Evolutionary conservation across 495 filamentous ascomycete genomes (phyloP).

Genomic region (Penicillium goetzii): DNA sequence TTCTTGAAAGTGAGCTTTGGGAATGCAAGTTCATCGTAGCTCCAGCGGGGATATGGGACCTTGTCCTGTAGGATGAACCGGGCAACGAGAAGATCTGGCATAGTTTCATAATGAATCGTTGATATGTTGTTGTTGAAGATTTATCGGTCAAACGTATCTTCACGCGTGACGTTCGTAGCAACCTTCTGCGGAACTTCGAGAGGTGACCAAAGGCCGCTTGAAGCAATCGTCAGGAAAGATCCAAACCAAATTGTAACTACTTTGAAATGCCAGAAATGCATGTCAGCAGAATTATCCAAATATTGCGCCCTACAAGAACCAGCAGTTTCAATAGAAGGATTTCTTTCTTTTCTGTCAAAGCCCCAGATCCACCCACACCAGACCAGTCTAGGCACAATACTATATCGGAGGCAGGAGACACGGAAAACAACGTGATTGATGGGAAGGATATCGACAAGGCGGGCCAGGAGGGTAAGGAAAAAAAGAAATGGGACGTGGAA

Average conservation of each 20-base stretch:
- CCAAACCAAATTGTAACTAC: too few relatives aligned
- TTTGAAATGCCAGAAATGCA: neutral
- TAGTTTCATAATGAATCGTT: neutral
- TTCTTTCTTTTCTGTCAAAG: slow-evolving; percentile 35
- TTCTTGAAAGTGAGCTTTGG: slow-evolving; percentile 1
- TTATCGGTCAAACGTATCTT: neutral
- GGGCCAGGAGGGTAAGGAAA: slow-evolving; percentile 14
- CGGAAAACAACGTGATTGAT: slow-evolving; percentile 23
- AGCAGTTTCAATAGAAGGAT: slow-evolving; percentile 16
- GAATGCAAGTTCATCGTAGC: slow-evolving; percentile 20
- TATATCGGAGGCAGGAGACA: slow-evolving; percentile 29
- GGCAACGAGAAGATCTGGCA: neutral
- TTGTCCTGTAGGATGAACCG: slow-evolving; percentile 14
- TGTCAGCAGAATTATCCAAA: neutral
- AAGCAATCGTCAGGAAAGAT: slow-evolving; percentile 19
- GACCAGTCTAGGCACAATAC: slow-evolving; percentile 36
- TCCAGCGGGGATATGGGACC: slow-evolving; percentile 16
- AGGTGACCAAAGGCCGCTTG: slow-evolving; percentile 19
- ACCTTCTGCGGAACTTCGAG: slow-evolving; percentile 2
- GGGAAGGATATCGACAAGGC: slow-evolving; percentile 31
- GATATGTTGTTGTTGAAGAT: neutral
- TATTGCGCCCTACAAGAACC: neutral
- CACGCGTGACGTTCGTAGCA: neutral
- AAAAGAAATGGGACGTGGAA: slow-evolving; percentile 15
- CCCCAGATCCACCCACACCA: slow-evolving; percentile 31